phyloP scores from a whole-genome alignment of 192 early-diverging fungal genomes.

The Podila clonocystis region DNA sequence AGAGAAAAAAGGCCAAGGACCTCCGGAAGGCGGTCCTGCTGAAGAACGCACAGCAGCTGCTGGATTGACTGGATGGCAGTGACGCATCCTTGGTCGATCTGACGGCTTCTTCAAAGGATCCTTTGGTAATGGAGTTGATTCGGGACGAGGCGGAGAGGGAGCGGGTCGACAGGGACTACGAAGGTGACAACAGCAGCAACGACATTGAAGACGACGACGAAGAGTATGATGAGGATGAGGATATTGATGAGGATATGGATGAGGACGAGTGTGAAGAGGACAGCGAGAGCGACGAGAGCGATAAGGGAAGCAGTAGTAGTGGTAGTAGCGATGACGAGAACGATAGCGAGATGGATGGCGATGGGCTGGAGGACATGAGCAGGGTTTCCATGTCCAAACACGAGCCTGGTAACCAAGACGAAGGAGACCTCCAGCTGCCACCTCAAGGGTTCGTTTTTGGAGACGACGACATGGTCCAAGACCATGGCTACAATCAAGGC shows the following conservation, averaged over 20 bases:
- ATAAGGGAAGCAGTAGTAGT: not conserved
- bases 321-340: not conserved
- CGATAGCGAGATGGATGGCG: not conserved
- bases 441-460: too few relatives aligned
- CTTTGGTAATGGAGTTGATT: not conserved
- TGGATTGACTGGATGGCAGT: conserved; percentile 42
- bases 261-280: not conserved
- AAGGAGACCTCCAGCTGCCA: too few relatives aligned
- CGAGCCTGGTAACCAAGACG: too few relatives aligned
- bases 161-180: not conserved
- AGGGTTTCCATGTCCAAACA: not conserved
- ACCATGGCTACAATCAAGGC: too few relatives aligned
- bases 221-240: conserved; percentile 11
- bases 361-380: not conserved
- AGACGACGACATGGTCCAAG: too few relatives aligned
- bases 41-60: conserved; percentile 44
- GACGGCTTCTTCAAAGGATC: not conserved
- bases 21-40: conserved; percentile 45
- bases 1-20: conserved; percentile 49
- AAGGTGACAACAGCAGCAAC: not conserved
- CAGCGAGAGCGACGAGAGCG: not conserved
- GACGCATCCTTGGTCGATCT: not conserved
- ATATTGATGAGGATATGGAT: not conserved
- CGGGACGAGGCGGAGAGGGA: conserved; percentile 17
- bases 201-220: conserved; percentile 1